Evolutionary conservation across 495 filamentous ascomycete species (phyloP).

Genomic region (Xylaria palmicola): DNA sequence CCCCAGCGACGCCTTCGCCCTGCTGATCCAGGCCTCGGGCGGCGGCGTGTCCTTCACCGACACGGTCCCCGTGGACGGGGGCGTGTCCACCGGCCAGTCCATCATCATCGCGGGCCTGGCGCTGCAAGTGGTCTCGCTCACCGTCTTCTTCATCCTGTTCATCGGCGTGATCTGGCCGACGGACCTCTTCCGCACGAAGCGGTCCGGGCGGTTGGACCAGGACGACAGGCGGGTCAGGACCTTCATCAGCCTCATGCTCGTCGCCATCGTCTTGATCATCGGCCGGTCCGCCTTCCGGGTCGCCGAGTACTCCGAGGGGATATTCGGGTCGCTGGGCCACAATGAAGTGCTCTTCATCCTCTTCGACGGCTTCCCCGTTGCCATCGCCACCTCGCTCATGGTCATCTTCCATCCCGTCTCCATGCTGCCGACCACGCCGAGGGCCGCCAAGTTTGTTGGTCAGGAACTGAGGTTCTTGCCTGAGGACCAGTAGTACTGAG

Average conservation of each 20-base stretch:
- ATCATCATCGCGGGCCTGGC: slow-evolving; percentile 14
- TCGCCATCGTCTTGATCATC: slow-evolving; percentile 8
- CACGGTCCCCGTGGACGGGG: background rate
- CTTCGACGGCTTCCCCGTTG: slow-evolving; percentile 11
- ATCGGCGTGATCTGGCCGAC: slow-evolving; percentile 4
- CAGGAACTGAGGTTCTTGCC: slow-evolving; percentile 3
- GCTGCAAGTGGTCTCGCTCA: slow-evolving; percentile 14
- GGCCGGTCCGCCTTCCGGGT: slow-evolving; percentile 7
- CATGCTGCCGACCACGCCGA: slow-evolving; percentile 3
- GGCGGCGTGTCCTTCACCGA: slow-evolving; percentile 14
- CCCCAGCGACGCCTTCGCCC: slow-evolving; percentile 16
- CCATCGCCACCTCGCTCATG: slow-evolving; percentile 7
- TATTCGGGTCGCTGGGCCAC: slow-evolving; percentile 5
- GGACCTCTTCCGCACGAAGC: background rate
- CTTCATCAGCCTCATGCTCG: background rate
- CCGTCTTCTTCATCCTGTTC: slow-evolving; percentile 12
- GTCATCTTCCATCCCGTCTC: slow-evolving; percentile 10
- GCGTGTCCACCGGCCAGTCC: slow-evolving; percentile 6
- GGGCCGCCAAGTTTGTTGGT: background rate
- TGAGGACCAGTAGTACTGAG: too few species aligned
- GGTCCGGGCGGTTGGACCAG: background rate
- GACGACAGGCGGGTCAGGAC: slow-evolving; percentile 1
- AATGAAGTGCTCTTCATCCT: slow-evolving; percentile 9
- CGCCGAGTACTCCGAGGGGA: slow-evolving; percentile 5
- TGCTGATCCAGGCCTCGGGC: slow-evolving; percentile 13